Evolutionary conservation across 306 rosid species (phyloP), one percentile per base, ranked within the genome.

Genomic region (Alnus glutinosa): DNA sequence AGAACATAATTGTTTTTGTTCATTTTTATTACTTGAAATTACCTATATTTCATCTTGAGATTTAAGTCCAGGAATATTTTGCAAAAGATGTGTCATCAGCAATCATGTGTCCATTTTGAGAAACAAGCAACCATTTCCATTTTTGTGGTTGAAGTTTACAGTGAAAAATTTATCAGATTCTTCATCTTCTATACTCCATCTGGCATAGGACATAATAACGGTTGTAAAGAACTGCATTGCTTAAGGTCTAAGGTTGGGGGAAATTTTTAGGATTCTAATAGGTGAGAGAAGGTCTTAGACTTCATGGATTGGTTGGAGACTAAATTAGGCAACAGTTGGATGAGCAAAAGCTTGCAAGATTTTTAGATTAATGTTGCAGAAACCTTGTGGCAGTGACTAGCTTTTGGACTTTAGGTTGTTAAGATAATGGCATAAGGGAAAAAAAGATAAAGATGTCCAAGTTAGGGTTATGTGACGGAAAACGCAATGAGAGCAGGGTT

Each of bases 21-120:
- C 39, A 28, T 81, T 34, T 76, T 70, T 48, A 59, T 75, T 75
- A 80, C 58, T 73, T 71, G 52, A 55, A 54, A 15, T 73, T 71
- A 73, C 75, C 67, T 64, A 10, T 70, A 74, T 79, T 63, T 69
- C 68, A 62, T 14, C 15, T 1, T 70, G 36, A 11, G 39, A 59
- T 46, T n/a, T 72, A 32, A 39, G 30, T 16, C 34, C 58, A 48
- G n/a, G 42, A 19, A 15, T 59, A 39, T 67, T 39, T 67, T 39
- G 30, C 16, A 16, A 67, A 4, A 39, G 50, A 42, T 37, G 50
- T 16, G 50, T 15, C 71, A 39, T 18, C 71, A n/a, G 0, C 50
- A 39, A 39, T 39, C 48, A 2, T 39, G 50, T 67, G 50, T 16
- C 13, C 71, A 18, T 39, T 67, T 1, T 0, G 23, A 67, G 71